These are phyloP conservation scores for Fragaria ananassa DNA, from an alignment of 306 rosid genomes.

Conservation along the genomic window DNA sequence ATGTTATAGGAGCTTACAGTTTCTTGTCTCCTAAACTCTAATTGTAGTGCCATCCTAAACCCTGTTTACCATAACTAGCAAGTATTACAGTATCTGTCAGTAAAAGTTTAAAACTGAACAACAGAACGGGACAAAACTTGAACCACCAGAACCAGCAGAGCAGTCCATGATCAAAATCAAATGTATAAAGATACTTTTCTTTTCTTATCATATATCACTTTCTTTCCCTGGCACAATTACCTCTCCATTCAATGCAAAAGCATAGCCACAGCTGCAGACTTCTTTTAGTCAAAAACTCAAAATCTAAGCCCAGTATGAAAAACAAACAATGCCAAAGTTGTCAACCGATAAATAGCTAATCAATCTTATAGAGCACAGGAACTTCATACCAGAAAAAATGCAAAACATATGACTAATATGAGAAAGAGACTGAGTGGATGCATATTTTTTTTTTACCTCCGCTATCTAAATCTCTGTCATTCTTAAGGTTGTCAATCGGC, in stretches of 20 bases:
- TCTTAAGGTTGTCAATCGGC: background rate
- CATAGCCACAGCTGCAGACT: background rate
- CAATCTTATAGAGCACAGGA: background rate
- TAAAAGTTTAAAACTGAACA: too few species aligned
- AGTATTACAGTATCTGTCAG: too few species aligned
- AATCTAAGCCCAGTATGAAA: background rate
- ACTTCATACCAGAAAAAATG: background rate
- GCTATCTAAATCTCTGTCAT: background rate
- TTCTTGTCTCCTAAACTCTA: too few species aligned
- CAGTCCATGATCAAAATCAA: background rate
- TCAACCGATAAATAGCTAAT: too few species aligned
- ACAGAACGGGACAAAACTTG: too few species aligned
- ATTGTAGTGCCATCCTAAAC: too few species aligned
- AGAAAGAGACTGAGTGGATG: background rate
- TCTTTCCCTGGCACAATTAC: background rate
- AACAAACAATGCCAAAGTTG: background rate
- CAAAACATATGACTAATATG: background rate
- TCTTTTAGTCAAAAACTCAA: too few species aligned
- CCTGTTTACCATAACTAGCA: too few species aligned
- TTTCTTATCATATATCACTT: background rate
- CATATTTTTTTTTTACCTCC: background rate
- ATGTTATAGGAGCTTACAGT: too few species aligned
- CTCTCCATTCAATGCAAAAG: background rate
- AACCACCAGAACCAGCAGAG: background rate
- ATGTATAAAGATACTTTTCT: too few species aligned